These are phyloP conservation scores for Cystofilobasidium bisporidii DNA, from an alignment of 768 basidiomycete species.

Conservation along the genomic window DNA sequence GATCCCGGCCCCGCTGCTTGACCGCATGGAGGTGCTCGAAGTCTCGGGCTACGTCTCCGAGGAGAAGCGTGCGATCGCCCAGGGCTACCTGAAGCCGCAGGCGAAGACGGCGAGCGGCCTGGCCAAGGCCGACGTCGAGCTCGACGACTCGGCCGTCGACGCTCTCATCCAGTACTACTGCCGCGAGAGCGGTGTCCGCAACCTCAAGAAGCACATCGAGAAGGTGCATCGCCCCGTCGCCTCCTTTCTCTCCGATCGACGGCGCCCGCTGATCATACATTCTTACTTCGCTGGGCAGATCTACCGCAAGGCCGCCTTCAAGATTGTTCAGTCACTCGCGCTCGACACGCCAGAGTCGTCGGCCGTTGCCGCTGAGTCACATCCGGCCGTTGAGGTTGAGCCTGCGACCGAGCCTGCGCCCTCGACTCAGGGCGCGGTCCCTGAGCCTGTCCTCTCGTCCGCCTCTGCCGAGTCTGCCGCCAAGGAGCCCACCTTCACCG, in stretches of 20 bases:
- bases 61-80: slow-evolving; percentile 80
- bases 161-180: slow-evolving; percentile 92
- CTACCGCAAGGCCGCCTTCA: slow-evolving; percentile 88
- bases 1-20: slow-evolving; percentile 83
- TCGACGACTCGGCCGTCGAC: slow-evolving; percentile 70
- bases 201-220: slow-evolving; percentile 96
- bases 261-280: neutral
- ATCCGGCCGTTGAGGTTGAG: slow-evolving; percentile 48
- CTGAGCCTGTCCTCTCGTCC: slow-evolving; percentile 19
- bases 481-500: neutral
- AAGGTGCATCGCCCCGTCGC: slow-evolving; percentile 52
- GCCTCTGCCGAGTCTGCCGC: slow-evolving; percentile 1
- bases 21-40: slow-evolving; percentile 94
- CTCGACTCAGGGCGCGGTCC: slow-evolving; percentile 35
- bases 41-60: slow-evolving; percentile 90
- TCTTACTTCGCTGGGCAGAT: slow-evolving; percentile 50
- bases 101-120: slow-evolving; percentile 85
- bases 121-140: slow-evolving; percentile 66
- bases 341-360: slow-evolving; percentile 31
- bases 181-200: slow-evolving; percentile 90
- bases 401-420: slow-evolving; percentile 36
- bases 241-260: neutral
- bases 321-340: slow-evolving; percentile 55
- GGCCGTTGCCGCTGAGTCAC: slow-evolving; percentile 29
- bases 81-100: slow-evolving; percentile 79